Conservation (phyloP, 1,284 basidiomycete species). For the Sporisorium scitamineum region DNA sequence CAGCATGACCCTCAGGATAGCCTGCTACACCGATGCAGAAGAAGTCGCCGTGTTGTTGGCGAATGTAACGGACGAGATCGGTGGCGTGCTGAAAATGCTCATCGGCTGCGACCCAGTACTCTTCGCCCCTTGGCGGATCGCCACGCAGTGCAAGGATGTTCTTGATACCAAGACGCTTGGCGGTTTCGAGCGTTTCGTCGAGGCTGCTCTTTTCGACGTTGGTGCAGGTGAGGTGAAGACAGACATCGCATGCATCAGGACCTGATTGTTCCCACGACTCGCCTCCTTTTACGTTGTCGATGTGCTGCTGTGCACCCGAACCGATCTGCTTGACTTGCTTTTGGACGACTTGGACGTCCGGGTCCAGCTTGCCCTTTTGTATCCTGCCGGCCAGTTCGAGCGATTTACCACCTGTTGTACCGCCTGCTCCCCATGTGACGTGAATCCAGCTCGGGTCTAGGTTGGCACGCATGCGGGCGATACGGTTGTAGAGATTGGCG, state of each 20-base stretch:
- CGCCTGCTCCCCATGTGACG: constrained; percentile 97
- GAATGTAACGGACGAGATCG: constrained; percentile 92
- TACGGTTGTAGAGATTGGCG: constrained; percentile 72
- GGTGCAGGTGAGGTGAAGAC: constrained; percentile 96
- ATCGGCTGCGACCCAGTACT: constrained; percentile 89
- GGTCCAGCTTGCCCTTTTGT: constrained; percentile 59
- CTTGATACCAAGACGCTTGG: constrained; percentile 83
- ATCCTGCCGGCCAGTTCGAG: constrained; percentile 77
- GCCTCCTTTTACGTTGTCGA: constrained; percentile 20
- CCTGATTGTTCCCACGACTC: constrained; percentile 70
- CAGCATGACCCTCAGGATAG: constrained; percentile 88
- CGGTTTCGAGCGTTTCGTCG: constrained; percentile 83
- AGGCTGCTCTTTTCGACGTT: constrained; percentile 82
- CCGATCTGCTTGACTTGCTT: constrained; percentile 16
- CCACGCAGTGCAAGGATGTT: constrained; percentile 88
- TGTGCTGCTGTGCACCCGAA: constrained; percentile 17
- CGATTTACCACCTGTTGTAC: constrained; percentile 86
- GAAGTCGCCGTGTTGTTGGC: constrained; percentile 82
- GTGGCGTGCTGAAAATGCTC: constrained; percentile 86
- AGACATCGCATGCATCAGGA: constrained; percentile 84
- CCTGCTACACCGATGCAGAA: constrained; percentile 95
- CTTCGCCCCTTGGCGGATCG: constrained; percentile 91
- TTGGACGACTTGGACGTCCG: constrained; percentile 23
- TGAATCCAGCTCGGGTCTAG: constrained; percentile 73
- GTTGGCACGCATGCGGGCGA: constrained; percentile 76